These are phyloP conservation scores for Lichtheimia hyalospora DNA, from an alignment of 371 early-diverging fungal species.

Conservation along the genomic window DNA sequence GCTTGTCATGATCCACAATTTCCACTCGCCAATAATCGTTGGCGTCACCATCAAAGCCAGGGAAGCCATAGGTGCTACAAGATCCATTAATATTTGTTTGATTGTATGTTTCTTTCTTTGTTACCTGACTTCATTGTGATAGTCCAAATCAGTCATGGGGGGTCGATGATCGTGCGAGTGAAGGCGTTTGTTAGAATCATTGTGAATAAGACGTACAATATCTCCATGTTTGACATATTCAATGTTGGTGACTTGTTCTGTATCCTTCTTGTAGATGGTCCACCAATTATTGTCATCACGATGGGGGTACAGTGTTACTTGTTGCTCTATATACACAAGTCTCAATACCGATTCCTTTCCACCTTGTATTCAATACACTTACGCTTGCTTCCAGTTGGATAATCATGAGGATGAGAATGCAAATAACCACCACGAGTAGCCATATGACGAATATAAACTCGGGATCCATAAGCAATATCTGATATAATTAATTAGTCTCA, in stretches of 20 bases:
- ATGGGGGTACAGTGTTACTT: slow-evolving; percentile 93
- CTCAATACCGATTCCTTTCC: neutral
- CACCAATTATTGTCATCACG: slow-evolving; percentile 90
- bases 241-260: slow-evolving; percentile 28
- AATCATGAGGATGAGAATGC: slow-evolving; percentile 88
- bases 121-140: slow-evolving; percentile 85
- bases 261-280: slow-evolving; percentile 66
- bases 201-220: slow-evolving; percentile 77
- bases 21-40: slow-evolving; percentile 80
- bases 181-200: slow-evolving; percentile 68
- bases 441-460: slow-evolving; percentile 76
- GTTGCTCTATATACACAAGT: slow-evolving; percentile 75
- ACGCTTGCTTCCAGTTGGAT: slow-evolving; percentile 85
- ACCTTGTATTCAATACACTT: slow-evolving; percentile 15
- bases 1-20: slow-evolving; percentile 62
- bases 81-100: neutral
- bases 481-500: neutral
- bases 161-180: slow-evolving; percentile 58
- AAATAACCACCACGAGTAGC: slow-evolving; percentile 80
- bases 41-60: slow-evolving; percentile 41
- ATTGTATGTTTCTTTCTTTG: slow-evolving; percentile 30
- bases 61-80: slow-evolving; percentile 59
- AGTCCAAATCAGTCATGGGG: slow-evolving; percentile 84
- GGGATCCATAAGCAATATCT: slow-evolving; percentile 85
- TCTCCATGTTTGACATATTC: slow-evolving; percentile 69